These are phyloP conservation scores for Arthrinium puccinioides DNA, from an alignment of 2,329 filamentous ascomycete species.

Conservation along the genomic window DNA sequence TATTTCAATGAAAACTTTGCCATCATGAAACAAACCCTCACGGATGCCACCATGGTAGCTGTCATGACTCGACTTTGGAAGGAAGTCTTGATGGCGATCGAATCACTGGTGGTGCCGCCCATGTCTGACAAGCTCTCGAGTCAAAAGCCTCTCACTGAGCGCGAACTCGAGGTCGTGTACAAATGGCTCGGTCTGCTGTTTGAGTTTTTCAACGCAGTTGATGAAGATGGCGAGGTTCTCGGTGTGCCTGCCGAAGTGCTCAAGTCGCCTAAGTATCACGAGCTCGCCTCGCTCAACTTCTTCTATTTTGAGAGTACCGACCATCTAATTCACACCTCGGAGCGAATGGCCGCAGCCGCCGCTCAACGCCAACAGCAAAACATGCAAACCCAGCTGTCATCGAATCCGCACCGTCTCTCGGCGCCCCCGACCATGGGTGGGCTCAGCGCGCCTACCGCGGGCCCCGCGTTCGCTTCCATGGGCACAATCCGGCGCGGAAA, in stretches of 20 bases:
- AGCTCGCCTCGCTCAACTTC: constrained; percentile 92
- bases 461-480: constrained; percentile 55
- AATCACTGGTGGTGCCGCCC: constrained; percentile 83
- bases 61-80: constrained; percentile 99
- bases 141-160: constrained; percentile 74
- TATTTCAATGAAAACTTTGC: constrained; percentile 99
- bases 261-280: constrained; percentile 97
- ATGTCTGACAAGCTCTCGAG: constrained; percentile 88
- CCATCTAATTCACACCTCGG: constrained; percentile 87
- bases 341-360: constrained; percentile 87
- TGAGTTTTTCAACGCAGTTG: constrained; percentile 89
- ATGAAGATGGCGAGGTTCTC: constrained; percentile 76
- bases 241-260: constrained; percentile 87
- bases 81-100: constrained; percentile 87
- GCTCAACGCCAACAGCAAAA: constrained; percentile 69
- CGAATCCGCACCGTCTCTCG: constrained; percentile 57
- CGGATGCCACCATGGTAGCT: constrained; percentile 91
- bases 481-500: constrained; percentile 59
- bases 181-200: constrained; percentile 88
- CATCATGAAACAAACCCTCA: constrained; percentile 96
- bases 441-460: constrained; percentile 36
- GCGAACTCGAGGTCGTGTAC: constrained; percentile 91
- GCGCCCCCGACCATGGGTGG: constrained; percentile 47
- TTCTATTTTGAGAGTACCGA: constrained; percentile 96
- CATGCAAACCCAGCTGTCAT: constrained; percentile 35